A percentile compares a stretch with the other conserved stretches of the same genome.
Evolutionary conservation across 345 rosid genomes (phyloP).

Genomic region (Salix caprea): DNA sequence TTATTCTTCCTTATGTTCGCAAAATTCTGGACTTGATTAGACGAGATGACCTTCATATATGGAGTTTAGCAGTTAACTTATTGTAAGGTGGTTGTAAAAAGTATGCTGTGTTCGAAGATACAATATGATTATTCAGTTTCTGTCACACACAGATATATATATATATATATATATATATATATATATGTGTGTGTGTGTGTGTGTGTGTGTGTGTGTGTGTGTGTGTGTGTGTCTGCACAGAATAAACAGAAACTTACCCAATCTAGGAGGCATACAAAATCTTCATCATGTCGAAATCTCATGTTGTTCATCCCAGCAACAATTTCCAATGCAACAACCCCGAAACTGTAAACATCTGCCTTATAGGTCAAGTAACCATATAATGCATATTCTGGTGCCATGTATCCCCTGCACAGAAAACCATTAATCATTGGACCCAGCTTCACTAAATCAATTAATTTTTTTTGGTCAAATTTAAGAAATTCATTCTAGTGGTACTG

Average conservation of each 20-base stretch:
- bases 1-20: too few species aligned
- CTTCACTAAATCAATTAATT: too few species aligned
- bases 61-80: background rate
- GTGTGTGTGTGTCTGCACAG: too few species aligned
- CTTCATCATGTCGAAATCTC: conserved; percentile 10
- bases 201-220: too few species aligned
- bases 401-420: conserved; percentile 23
- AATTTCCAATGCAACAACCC: conserved; percentile 24
- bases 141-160: too few species aligned
- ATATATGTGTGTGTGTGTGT: too few species aligned
- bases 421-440: background rate
- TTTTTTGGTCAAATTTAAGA: background rate
- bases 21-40: background rate
- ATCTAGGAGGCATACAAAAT: conserved; percentile 24
- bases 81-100: background rate
- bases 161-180: too few species aligned
- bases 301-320: conserved; percentile 23
- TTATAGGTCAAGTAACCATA: conserved; percentile 28
- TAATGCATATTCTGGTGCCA: conserved; percentile 35
- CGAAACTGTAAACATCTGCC: conserved; percentile 33
- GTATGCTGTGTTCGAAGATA: background rate
- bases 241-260: conserved; percentile 13
- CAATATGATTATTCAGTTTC: background rate
- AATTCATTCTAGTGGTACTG: background rate
- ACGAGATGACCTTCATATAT: background rate